Evolutionary conservation across 495 filamentous ascomycete species (phyloP).

Genomic region (Massariosphaeria phaeospora): DNA sequence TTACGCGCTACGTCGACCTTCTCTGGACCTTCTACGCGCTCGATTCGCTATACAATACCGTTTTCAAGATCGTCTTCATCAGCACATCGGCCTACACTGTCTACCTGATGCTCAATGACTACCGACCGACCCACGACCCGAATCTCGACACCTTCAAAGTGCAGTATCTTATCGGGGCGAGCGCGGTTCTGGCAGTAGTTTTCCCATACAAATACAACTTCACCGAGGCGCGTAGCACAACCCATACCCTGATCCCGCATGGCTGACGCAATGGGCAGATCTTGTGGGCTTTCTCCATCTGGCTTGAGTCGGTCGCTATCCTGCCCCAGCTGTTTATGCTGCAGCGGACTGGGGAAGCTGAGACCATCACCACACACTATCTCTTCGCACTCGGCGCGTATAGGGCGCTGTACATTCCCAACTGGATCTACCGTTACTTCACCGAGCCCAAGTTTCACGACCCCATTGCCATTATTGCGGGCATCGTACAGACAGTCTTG

Average conservation of each 20-base stretch:
- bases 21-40: constrained; percentile 78
- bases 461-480: constrained; percentile 76
- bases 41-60: constrained; percentile 67
- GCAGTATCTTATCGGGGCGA: constrained; percentile 79
- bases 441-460: constrained; percentile 63
- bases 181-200: constrained; percentile 71
- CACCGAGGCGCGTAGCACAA: constrained; percentile 47
- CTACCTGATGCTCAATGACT: constrained; percentile 93
- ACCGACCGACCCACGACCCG: constrained; percentile 92
- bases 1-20: constrained; percentile 89
- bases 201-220: constrained; percentile 74
- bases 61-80: constrained; percentile 96
- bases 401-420: constrained; percentile 92
- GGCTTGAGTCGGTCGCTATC: constrained; percentile 94
- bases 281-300: constrained; percentile 94
- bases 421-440: constrained; percentile 90
- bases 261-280: constrained; percentile 54
- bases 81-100: constrained; percentile 82
- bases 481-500: constrained; percentile 84
- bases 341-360: constrained; percentile 93
- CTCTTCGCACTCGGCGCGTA: constrained; percentile 92
- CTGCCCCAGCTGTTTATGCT: constrained; percentile 97
- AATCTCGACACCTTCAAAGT: constrained; percentile 96
- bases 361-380: constrained; percentile 97
- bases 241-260: neutral